A percentile compares a stretch with the other conserved stretches of the same genome.
These are phyloP conservation scores for Arthrobotrys iridis DNA, from an alignment of 2,329 filamentous ascomycete species.

Conservation along the genomic window DNA sequence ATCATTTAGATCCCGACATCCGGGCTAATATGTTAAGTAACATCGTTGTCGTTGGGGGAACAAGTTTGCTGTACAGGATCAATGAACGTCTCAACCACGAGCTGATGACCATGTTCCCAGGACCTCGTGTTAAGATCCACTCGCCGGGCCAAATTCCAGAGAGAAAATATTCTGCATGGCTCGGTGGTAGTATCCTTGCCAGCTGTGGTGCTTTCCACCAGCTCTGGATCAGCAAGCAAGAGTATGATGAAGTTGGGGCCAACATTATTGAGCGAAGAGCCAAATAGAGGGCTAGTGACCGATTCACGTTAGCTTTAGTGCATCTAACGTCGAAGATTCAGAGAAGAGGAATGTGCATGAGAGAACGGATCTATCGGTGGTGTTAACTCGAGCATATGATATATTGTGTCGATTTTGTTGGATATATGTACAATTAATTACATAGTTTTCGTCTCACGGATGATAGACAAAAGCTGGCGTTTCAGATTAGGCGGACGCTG, in stretches of 20 bases:
- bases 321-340: not conserved
- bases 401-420: conserved; percentile 21
- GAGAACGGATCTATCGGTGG: not conserved
- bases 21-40: conserved; percentile 84
- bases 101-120: conserved; percentile 81
- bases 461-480: conserved; percentile 53
- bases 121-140: conserved; percentile 85
- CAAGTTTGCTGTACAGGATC: conserved; percentile 87
- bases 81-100: conserved; percentile 89
- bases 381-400: conserved; percentile 15
- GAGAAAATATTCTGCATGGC: conserved; percentile 91
- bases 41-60: conserved; percentile 90
- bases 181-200: conserved; percentile 93
- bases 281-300: conserved; percentile 22
- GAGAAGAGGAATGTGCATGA: not conserved
- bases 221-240: conserved; percentile 98
- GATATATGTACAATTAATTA: conserved; percentile 48
- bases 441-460: conserved; percentile 35
- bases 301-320: not conserved
- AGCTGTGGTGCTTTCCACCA: conserved; percentile 98
- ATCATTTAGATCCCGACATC: conserved; percentile 86
- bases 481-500: conserved; percentile 26
- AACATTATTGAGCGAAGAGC: conserved; percentile 61
- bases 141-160: conserved; percentile 87
- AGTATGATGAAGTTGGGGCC: conserved; percentile 94